Conservation (phyloP, 2,329 filamentous ascomycete species). For the Acephala macrosclerotiorum region DNA sequence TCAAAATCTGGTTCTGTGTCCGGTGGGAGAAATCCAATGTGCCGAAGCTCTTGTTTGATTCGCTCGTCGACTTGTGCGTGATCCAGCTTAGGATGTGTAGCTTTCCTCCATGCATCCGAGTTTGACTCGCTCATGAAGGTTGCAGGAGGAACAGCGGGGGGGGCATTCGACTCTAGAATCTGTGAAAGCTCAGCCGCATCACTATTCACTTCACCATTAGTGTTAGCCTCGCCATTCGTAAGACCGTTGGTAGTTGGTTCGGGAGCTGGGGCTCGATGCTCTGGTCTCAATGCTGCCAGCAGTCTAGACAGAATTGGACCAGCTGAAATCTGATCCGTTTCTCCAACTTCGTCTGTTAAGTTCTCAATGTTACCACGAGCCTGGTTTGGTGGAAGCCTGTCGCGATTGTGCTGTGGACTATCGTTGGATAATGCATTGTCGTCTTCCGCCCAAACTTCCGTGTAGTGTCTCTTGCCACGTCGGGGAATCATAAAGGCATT, state of each 20-base stretch:
- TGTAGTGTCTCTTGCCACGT: constrained; percentile 85
- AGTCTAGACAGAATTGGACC: constrained; percentile 86
- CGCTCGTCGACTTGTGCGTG: constrained; percentile 89
- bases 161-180: constrained; percentile 16
- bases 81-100: constrained; percentile 77
- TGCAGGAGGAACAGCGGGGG: constrained; percentile 65
- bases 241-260: constrained; percentile 64
- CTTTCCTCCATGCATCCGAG: constrained; percentile 80
- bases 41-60: constrained; percentile 86
- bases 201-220: constrained; percentile 53
- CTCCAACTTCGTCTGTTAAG: constrained; percentile 84
- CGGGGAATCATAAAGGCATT: constrained; percentile 87
- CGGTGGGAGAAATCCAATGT: constrained; percentile 84
- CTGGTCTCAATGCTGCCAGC: constrained; percentile 81
- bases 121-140: constrained; percentile 81
- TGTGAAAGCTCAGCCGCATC: constrained; percentile 38
- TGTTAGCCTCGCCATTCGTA: constrained; percentile 54
- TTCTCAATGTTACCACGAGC: constrained; percentile 85
- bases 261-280: constrained; percentile 62
- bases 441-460: constrained; percentile 92
- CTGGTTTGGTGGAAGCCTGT: constrained; percentile 79
- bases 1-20: constrained; percentile 81
- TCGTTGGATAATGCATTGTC: constrained; percentile 83
- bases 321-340: constrained; percentile 88
- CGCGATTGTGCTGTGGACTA: constrained; percentile 63